These are phyloP conservation scores for Bruguiera gymnorhiza DNA, from an alignment of 345 rosid genomes.

Conservation along the genomic window DNA sequence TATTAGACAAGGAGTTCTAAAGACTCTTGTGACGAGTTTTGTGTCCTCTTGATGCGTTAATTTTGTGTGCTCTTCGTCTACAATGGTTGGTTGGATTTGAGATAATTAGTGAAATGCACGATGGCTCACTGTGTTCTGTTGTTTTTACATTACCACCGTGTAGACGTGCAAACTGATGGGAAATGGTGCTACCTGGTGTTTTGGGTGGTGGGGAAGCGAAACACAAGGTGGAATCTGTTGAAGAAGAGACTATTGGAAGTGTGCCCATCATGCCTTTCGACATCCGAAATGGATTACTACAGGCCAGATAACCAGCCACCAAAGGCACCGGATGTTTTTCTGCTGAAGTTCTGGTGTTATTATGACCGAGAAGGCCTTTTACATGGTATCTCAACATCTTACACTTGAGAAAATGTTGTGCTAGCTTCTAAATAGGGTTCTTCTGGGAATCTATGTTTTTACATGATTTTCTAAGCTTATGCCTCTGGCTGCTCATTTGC, in stretches of 20 bases:
- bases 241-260: conserved; percentile 62
- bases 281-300: conserved; percentile 53
- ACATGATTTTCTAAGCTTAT: too few species aligned
- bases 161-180: conserved; percentile 65
- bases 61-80: background rate
- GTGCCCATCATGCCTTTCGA: conserved; percentile 58
- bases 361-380: conserved; percentile 48
- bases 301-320: conserved; percentile 36
- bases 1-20: background rate
- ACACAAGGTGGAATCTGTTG: conserved; percentile 55
- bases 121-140: conserved; percentile 1
- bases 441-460: too few species aligned
- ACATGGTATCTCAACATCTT: conserved; percentile 39
- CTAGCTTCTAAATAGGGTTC: background rate
- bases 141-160: conserved; percentile 9
- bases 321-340: conserved; percentile 47
- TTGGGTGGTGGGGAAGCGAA: conserved; percentile 57
- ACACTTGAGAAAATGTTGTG: conserved; percentile 3
- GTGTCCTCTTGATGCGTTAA: too few species aligned
- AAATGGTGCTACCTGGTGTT: conserved; percentile 67
- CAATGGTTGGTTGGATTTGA: background rate
- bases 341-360: conserved; percentile 67
- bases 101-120: background rate
- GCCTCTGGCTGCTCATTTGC: too few species aligned
- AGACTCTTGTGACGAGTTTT: too few species aligned